Evolutionary conservation across 768 basidiomycete species (phyloP).

Genomic region (Lactarius tabidus): DNA sequence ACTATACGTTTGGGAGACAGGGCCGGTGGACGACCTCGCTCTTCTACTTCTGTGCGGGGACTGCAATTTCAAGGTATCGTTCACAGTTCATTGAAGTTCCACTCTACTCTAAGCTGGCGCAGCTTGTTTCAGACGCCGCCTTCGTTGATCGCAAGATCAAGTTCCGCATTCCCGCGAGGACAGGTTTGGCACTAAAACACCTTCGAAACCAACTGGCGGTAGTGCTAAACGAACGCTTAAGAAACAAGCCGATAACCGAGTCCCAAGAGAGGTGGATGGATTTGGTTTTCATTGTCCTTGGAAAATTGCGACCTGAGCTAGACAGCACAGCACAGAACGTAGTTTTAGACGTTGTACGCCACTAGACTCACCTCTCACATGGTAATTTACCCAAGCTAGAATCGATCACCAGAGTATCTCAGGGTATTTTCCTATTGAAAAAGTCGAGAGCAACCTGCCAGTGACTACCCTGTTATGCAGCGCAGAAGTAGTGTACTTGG

Average conservation of each 20-base stretch:
- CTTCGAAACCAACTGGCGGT: constrained; percentile 60
- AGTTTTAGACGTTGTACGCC: constrained; percentile 16
- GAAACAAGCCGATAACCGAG: constrained; percentile 53
- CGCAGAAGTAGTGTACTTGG: too few species aligned
- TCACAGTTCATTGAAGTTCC: not conserved
- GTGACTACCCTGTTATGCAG: too few species aligned
- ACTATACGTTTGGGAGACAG: constrained; percentile 90
- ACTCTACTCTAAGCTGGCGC: not conserved
- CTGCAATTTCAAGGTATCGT: constrained; percentile 73
- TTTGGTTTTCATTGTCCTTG: constrained; percentile 57
- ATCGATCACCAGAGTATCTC: not conserved
- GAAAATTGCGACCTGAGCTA: constrained; percentile 40
- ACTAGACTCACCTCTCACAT: constrained; percentile 9
- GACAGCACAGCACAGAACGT: constrained; percentile 4
- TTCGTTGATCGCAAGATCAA: constrained; percentile 84
- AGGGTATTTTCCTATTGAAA: not conserved
- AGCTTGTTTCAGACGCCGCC: constrained; percentile 71
- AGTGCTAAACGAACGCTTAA: constrained; percentile 63
- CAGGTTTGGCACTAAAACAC: constrained; percentile 74
- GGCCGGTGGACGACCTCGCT: constrained; percentile 80
- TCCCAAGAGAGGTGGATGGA: constrained; percentile 71
- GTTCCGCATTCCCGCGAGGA: constrained; percentile 64
- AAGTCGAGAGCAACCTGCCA: not conserved
- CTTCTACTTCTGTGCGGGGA: constrained; percentile 87
- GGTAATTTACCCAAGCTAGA: not conserved